Percentiles rank a stretch among this genome's conserved stretches.
These are phyloP conservation scores for Turnera subulata DNA, from an alignment of 345 rosid genomes.

Conservation along the genomic window DNA sequence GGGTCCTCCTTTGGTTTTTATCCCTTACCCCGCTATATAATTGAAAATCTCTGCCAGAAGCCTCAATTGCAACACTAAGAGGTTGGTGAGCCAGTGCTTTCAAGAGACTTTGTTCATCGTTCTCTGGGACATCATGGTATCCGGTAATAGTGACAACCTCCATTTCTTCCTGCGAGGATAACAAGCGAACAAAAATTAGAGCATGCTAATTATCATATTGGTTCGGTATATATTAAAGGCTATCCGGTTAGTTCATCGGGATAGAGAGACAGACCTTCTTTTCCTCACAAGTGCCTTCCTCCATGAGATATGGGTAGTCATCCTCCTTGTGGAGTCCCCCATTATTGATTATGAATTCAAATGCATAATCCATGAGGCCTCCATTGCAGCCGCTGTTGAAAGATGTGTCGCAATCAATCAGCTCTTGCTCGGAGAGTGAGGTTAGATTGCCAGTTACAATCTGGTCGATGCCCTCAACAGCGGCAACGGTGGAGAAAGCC, in stretches of 20 bases:
- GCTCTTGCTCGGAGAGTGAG: slow-evolving; percentile 55
- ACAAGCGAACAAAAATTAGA: no score
- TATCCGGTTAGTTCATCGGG: background rate
- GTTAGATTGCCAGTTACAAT: slow-evolving; percentile 55
- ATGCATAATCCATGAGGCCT: slow-evolving; percentile 61
- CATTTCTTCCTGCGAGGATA: slow-evolving; percentile 27
- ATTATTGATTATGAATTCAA: slow-evolving; percentile 35
- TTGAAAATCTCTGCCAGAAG: slow-evolving; percentile 58
- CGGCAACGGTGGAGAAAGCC: slow-evolving; percentile 67
- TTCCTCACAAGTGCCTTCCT: slow-evolving; percentile 50
- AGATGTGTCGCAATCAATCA: slow-evolving; percentile 45
- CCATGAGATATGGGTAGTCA: slow-evolving; percentile 68
- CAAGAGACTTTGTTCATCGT: slow-evolving; percentile 43
- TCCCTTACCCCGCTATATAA: slow-evolving; percentile 49
- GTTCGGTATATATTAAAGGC: no score
- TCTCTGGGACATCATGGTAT: slow-evolving; percentile 46
- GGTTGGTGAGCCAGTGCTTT: slow-evolving; percentile 59
- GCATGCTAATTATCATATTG: no score
- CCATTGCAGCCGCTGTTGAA: slow-evolving; percentile 58
- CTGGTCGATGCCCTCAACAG: slow-evolving; percentile 64
- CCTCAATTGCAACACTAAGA: slow-evolving; percentile 54
- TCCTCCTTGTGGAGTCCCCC: slow-evolving; percentile 60
- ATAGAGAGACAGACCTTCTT: slow-evolving; percentile 25
- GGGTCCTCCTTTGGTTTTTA: no score
- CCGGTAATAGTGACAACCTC: slow-evolving; percentile 45